These are phyloP conservation scores for Corylus avellana DNA, from an alignment of 306 rosid genomes.

Conservation along the genomic window DNA sequence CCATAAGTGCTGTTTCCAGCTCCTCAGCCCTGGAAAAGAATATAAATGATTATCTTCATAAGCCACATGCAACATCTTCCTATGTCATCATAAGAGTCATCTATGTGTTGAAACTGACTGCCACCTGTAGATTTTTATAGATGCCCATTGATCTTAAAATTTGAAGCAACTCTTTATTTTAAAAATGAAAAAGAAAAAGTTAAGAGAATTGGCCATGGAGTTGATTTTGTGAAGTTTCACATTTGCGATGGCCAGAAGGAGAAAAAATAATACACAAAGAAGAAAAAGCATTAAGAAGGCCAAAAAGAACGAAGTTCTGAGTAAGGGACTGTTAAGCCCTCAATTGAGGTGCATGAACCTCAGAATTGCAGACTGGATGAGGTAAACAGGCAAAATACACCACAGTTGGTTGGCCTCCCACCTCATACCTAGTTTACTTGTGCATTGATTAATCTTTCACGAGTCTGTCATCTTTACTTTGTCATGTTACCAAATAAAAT, in stretches of 20 bases:
- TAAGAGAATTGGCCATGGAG: background rate
- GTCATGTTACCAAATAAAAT: conserved; percentile 1
- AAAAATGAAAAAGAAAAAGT: conserved; percentile 6
- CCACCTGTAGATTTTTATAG: background rate
- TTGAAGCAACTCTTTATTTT: conserved; percentile 1
- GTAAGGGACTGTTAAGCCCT: conserved; percentile 12
- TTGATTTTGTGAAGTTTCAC: conserved; percentile 12
- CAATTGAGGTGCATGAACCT: conserved; percentile 16
- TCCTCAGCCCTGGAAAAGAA: conserved; percentile 80
- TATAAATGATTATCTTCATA: conserved; percentile 17
- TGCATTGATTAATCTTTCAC: conserved; percentile 11
- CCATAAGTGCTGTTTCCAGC: conserved; percentile 93
- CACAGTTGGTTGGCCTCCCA: background rate
- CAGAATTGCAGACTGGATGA: conserved; percentile 16
- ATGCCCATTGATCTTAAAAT: background rate
- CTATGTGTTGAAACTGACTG: background rate
- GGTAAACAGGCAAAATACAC: conserved; percentile 1
- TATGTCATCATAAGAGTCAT: background rate
- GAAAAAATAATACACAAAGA: conserved; percentile 5
- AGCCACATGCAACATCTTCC: conserved; percentile 6
- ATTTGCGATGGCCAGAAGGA: conserved; percentile 19
- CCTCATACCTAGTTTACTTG: background rate
- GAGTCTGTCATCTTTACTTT: conserved; percentile 11
- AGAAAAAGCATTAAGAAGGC: conserved; percentile 18
- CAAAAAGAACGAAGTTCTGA: conserved; percentile 4